These are phyloP conservation scores for Kodamaea sp. DNA, from an alignment of 1,139 yeast species.

Conservation along the genomic window DNA sequence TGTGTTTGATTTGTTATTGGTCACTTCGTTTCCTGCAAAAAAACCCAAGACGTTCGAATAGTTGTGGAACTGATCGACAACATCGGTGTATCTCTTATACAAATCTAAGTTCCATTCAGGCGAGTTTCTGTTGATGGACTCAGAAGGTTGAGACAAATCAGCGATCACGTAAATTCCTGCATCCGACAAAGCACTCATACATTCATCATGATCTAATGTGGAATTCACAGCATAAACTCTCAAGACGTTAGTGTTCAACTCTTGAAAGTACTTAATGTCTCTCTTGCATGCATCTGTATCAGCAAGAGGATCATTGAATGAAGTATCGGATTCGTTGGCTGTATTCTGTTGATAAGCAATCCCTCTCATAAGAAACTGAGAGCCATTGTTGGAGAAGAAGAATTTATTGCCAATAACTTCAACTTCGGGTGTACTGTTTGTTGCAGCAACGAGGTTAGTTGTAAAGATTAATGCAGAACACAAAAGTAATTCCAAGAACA, in stretches of 20 bases:
- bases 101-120: constrained; percentile 74
- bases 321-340: constrained; percentile 33
- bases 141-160: constrained; percentile 84
- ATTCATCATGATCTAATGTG: constrained; percentile 76
- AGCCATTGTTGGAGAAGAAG: constrained; percentile 45
- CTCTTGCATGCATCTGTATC: constrained; percentile 71
- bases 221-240: constrained; percentile 77
- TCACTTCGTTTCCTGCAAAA: constrained; percentile 90
- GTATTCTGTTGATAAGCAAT: constrained; percentile 49
- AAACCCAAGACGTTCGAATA: constrained; percentile 89
- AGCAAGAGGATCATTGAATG: constrained; percentile 75
- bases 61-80: constrained; percentile 79
- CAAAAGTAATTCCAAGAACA: constrained; percentile 4
- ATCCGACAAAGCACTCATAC: constrained; percentile 81
- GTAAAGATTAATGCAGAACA: constrained; percentile 4
- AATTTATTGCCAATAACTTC: constrained; percentile 50
- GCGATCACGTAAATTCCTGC: constrained; percentile 88
- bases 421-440: constrained; percentile 28
- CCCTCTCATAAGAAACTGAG: constrained; percentile 48
- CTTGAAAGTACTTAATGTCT: constrained; percentile 77
- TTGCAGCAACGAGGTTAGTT: constrained; percentile 9
- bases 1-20: constrained; percentile 53
- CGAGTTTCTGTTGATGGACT: constrained; percentile 70
- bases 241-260: constrained; percentile 74
- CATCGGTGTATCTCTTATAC: constrained; percentile 71